These are phyloP conservation scores for Trametes punicea DNA, from an alignment of 768 basidiomycete genomes.

Conservation along the genomic window DNA sequence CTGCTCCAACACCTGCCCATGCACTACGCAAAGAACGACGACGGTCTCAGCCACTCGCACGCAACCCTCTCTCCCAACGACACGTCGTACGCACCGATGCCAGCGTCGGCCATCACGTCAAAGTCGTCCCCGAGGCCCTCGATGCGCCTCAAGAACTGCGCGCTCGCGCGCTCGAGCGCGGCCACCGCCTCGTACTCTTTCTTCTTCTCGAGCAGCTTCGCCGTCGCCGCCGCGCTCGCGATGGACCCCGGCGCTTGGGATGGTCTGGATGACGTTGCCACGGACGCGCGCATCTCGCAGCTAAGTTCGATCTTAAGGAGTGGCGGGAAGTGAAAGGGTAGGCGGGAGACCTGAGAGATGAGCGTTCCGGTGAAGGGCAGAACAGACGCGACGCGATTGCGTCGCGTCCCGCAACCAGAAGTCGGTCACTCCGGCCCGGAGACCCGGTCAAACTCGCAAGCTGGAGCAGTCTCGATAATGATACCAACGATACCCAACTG, in stretches of 20 bases:
- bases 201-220: constrained; percentile 72
- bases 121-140: constrained; percentile 69
- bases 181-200: constrained; percentile 76
- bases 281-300: constrained; percentile 51
- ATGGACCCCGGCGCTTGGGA: constrained; percentile 44
- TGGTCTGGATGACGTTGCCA: constrained; percentile 47
- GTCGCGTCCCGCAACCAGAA: too few relatives aligned
- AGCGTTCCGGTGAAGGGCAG: too few relatives aligned
- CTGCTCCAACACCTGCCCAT: constrained; percentile 73
- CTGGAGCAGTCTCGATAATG: too few relatives aligned
- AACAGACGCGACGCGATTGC: too few relatives aligned
- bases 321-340: too few relatives aligned
- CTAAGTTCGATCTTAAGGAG: too few relatives aligned
- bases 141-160: constrained; percentile 62
- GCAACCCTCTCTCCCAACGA: background rate
- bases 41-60: background rate
- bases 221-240: constrained; percentile 45
- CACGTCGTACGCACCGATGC: constrained; percentile 45
- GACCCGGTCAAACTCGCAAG: too few relatives aligned
- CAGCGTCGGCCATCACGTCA: constrained; percentile 75
- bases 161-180: constrained; percentile 64
- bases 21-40: constrained; percentile 47
- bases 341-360: background rate
- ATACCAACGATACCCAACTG: too few relatives aligned
- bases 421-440: too few relatives aligned